Evolutionary conservation across 1,284 basidiomycete species (phyloP).

Genomic region (Leccinum griseonigrum): DNA sequence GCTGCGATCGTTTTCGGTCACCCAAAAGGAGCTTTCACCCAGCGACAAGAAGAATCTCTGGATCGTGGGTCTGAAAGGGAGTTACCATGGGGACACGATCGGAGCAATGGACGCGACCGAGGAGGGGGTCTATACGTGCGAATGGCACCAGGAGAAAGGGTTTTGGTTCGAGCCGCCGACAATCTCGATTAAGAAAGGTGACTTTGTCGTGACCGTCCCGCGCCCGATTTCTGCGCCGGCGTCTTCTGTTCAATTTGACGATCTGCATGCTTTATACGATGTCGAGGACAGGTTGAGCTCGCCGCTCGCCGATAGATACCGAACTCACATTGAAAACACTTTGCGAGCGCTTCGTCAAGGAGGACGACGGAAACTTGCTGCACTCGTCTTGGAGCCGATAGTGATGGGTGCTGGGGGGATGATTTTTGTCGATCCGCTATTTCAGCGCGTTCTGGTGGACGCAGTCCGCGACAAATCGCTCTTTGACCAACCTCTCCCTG

Average conservation of each 20-base stretch:
- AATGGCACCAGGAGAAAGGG: slow-evolving; percentile 94
- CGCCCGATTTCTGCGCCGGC: slow-evolving; percentile 42
- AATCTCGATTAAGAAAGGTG: slow-evolving; percentile 67
- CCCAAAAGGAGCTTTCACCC: slow-evolving; percentile 35
- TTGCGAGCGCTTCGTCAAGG: slow-evolving; percentile 50
- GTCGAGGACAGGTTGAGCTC: slow-evolving; percentile 61
- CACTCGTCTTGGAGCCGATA: slow-evolving; percentile 89
- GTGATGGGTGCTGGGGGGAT: slow-evolving; percentile 97
- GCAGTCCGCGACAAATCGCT: slow-evolving; percentile 57
- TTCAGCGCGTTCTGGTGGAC: slow-evolving; percentile 87
- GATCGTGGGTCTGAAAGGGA: slow-evolving; percentile 86
- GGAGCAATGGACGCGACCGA: slow-evolving; percentile 96
- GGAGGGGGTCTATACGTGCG: slow-evolving; percentile 91
- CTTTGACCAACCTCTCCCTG: slow-evolving; percentile 62
- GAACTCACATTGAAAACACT: slow-evolving; percentile 52
- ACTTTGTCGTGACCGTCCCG: slow-evolving; percentile 60
- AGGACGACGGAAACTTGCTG: slow-evolving; percentile 50
- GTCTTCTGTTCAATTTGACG: slow-evolving; percentile 32
- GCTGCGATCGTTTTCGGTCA: slow-evolving; percentile 64
- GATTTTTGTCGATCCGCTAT: slow-evolving; percentile 97
- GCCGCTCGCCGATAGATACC: slow-evolving; percentile 66
- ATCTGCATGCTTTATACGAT: slow-evolving; percentile 72
- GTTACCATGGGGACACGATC: slow-evolving; percentile 98
- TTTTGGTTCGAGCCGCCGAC: slow-evolving; percentile 92
- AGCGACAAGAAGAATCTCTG: slow-evolving; percentile 62